A percentile compares a stretch with the other conserved stretches of the same genome.
These are phyloP conservation scores for Termitomyces sp. DNA, from an alignment of 768 basidiomycete species.

Conservation along the genomic window DNA sequence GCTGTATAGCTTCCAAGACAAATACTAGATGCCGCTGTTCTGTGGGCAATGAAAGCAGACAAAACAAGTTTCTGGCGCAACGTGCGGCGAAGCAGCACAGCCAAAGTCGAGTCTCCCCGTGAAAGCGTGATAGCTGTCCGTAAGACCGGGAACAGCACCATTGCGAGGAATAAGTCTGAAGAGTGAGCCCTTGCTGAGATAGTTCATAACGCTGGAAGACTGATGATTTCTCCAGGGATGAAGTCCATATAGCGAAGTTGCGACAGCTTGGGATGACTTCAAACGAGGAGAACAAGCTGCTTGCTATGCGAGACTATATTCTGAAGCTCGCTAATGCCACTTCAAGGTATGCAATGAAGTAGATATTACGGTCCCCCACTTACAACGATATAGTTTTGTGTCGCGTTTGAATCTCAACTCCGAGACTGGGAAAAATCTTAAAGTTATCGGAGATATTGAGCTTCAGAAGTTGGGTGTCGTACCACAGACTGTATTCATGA, in stretches of 20 bases:
- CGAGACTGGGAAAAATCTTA: conserved; percentile 59
- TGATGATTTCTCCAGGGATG: conserved; percentile 50
- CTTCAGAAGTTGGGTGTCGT: conserved; percentile 86
- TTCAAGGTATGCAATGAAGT: conserved; percentile 47
- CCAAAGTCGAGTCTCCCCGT: conserved; percentile 60
- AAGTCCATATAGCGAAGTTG: conserved; percentile 65
- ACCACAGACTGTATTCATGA: conserved; percentile 88
- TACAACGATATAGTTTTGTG: conserved; percentile 45
- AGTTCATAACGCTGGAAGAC: not conserved
- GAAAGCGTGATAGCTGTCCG: conserved; percentile 67
- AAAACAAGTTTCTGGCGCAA: conserved; percentile 77
- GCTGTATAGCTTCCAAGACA: conserved; percentile 54
- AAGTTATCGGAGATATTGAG: conserved; percentile 62
- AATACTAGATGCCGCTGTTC: conserved; percentile 78
- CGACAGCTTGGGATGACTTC: conserved; percentile 85
- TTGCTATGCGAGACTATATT: conserved; percentile 87
- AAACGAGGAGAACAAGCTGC: conserved; percentile 78
- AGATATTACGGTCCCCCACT: not conserved
- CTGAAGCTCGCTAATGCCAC: conserved; percentile 76
- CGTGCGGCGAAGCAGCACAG: conserved; percentile 31
- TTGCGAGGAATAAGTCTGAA: conserved; percentile 57
- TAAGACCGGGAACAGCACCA: conserved; percentile 36
- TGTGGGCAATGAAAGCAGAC: conserved; percentile 85
- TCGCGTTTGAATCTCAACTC: conserved; percentile 58
- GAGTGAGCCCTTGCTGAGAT: conserved; percentile 49